phyloP scores from a whole-genome alignment of 441 rosid species.

The Erodium trifolium region DNA sequence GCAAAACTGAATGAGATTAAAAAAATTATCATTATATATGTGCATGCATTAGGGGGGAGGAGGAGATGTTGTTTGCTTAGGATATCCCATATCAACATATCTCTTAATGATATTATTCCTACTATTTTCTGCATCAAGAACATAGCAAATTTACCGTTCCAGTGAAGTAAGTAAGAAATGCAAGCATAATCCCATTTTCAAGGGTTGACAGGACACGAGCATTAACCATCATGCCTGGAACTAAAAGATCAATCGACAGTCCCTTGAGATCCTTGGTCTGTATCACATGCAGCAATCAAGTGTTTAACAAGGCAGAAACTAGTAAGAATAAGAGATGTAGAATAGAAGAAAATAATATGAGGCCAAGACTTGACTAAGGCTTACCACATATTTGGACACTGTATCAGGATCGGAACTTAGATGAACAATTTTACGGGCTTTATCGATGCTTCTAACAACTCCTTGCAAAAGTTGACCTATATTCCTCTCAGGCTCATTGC shows the following conservation, averaged over 20 bases:
- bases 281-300: slow-evolving; percentile 20
- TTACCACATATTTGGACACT: slow-evolving; percentile 76
- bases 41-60: not conserved
- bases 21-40: slow-evolving; percentile 8
- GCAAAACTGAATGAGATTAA: slow-evolving; percentile 15
- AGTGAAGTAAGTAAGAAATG: slow-evolving; percentile 82
- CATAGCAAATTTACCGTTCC: slow-evolving; percentile 74
- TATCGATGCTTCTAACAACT: slow-evolving; percentile 65
- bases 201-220: slow-evolving; percentile 84
- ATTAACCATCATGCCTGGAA: slow-evolving; percentile 95
- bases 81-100: not conserved
- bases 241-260: slow-evolving; percentile 83
- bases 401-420: slow-evolving; percentile 59
- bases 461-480: slow-evolving; percentile 75
- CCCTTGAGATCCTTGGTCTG: slow-evolving; percentile 90
- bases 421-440: slow-evolving; percentile 60
- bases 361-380: slow-evolving; percentile 19
- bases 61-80: not conserved
- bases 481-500: slow-evolving; percentile 33
- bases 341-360: slow-evolving; percentile 8
- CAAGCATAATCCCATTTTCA: slow-evolving; percentile 79
- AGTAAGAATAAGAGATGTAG: not conserved
- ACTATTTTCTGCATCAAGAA: slow-evolving; percentile 11
- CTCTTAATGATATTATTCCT: not conserved
- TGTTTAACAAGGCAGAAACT: not conserved